Base-by-base conservation (phyloP, 139 green algal genomes). In the Mychonastes homosphaera region DNA sequence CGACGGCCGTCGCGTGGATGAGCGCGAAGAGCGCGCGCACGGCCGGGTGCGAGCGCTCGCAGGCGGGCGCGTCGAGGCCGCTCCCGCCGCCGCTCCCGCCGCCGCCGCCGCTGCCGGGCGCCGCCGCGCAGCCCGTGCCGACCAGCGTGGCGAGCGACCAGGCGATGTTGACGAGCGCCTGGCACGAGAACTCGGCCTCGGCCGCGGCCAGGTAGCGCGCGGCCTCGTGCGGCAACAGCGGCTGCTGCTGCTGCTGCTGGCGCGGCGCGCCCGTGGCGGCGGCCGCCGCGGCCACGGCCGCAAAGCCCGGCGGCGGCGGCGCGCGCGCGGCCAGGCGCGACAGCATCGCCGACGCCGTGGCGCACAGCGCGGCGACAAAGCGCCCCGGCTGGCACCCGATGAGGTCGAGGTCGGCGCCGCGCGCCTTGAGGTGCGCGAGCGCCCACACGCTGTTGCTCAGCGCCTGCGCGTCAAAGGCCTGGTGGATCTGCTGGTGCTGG, bases 131-230 rank as follows among this genome's bases (percentile, higher is more conserved):
- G 19, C 66, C 64, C 32, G 57, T 59, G 39, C 69, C 69, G 36
- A 75, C 53, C 30, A 81, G 53, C 6, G 67, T 75, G 3, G 74
- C 65, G 53, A 81, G 71, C 2, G 58, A 71, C 75, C 75, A 82
- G 10, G 61, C 67, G 34, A 82, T 77, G 67, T 82, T 82, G 26
- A 82, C 75, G 46, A 82, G 41, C n/a, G 75, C 75, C 75, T 82
- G 75, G 61, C 70, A 78, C 5, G 65, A 74, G 53, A 82, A 82
- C 39, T 61, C 56, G 29, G 51, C 47, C 64, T 82, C 75, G 3
- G 68, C 51, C 2, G 62, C 53, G 4, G 54, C 46, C 30, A 81
- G 62, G 48, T 58, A 73, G 19, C 41, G 62, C 21, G 62, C 58
- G 19, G 61, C 53, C 36, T 70, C 34, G 6, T 50, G 45, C 26